A percentile compares a stretch with the other conserved stretches of the same genome.
These are phyloP conservation scores for Penicillium atrosanguineum DNA, from an alignment of 495 filamentous ascomycete genomes.

Conservation along the genomic window DNA sequence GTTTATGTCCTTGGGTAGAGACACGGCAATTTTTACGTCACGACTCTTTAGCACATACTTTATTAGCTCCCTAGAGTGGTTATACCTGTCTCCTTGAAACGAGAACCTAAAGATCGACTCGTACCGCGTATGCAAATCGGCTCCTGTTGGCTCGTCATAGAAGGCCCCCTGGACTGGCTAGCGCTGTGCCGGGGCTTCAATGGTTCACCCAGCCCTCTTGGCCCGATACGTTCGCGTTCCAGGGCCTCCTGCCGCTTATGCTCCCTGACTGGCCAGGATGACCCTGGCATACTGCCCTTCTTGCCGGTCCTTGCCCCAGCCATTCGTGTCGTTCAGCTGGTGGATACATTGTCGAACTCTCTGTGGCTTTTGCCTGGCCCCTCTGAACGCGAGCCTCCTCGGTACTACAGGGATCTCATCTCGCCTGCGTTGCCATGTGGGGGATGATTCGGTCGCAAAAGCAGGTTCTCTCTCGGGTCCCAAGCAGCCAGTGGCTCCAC, in stretches of 20 bases:
- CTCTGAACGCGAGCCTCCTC: slow-evolving; percentile 23
- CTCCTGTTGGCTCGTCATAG: slow-evolving; percentile 21
- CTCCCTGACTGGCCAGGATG: slow-evolving; percentile 30
- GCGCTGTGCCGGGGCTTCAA: slow-evolving; percentile 18
- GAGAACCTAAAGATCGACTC: slow-evolving; percentile 19
- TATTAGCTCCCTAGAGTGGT: background rate
- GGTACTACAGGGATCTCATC: slow-evolving; percentile 22
- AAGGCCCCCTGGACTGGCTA: slow-evolving; percentile 19
- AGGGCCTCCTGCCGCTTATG: slow-evolving; percentile 20
- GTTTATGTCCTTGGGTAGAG: no score
- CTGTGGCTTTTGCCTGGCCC: slow-evolving; percentile 4
- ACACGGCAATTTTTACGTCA: background rate
- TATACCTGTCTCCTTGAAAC: background rate
- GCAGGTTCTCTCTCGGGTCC: slow-evolving; percentile 20
- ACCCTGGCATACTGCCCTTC: slow-evolving; percentile 21
- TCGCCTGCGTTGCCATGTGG: slow-evolving; percentile 22
- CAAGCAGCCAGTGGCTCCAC: slow-evolving; percentile 10
- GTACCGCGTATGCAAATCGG: slow-evolving; percentile 14
- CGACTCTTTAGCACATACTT: background rate
- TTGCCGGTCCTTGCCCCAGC: slow-evolving; percentile 17
- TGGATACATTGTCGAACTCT: slow-evolving; percentile 2
- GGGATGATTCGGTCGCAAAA: slow-evolving; percentile 21
- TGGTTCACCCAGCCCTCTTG: slow-evolving; percentile 15
- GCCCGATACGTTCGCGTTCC: slow-evolving; percentile 31
- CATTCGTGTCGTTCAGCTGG: slow-evolving; percentile 19